Evolutionary conservation across 192 early-diverging fungal species (phyloP), one percentile per base, ranked within the genome.

Genomic region (Chytriomyces sp.): DNA sequence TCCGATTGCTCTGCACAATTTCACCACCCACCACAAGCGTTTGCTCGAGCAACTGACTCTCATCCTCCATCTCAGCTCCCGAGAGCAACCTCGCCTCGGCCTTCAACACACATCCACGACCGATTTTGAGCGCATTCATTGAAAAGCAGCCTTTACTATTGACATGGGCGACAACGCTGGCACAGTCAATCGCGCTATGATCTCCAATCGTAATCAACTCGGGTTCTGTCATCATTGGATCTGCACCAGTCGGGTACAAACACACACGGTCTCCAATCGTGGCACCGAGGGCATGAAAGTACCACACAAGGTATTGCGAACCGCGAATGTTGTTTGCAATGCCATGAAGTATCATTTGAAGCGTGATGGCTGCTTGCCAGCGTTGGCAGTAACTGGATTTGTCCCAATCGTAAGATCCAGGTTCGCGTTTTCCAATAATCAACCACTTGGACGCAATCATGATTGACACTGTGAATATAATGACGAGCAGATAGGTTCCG

Each of bases 151-250:
- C 85, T 57, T 69, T 66, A 50, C 78, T 80, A 75, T 86, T 86
- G 75, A 86, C 47, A 62, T 86, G 85, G 50, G 72, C 75, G 9
- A 86, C 79, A 11, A 86, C 50, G 35, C 77, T 80, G 11, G 85
- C 85, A 59, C 72, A 64, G 77, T 84, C 82, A 63, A 86, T 77
- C 50, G 69, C 70, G 23, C 67, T 76, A 50, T 79, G 74, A 46
- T 85, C 66, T 61, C 81, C 82, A 61, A 86, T 69, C 24, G 73
- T 86, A 26, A 84, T 68, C 13, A 86, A 63, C 53, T 86, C 85
- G 20, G 85, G 79, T 67, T 86, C 85, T n/a, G 85, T 84, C 81
- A 86, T 83, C 85, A 84, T 84, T 10, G 85, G 85, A 59, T 83
- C 76, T 11, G 78, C 85, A 69, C 82, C 82, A 35, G 82, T 82